Percentiles rank a stretch among this genome's conserved stretches.
Conservation (phyloP, 2,329 filamentous ascomycete species). For the Fusarium sp. region DNA sequence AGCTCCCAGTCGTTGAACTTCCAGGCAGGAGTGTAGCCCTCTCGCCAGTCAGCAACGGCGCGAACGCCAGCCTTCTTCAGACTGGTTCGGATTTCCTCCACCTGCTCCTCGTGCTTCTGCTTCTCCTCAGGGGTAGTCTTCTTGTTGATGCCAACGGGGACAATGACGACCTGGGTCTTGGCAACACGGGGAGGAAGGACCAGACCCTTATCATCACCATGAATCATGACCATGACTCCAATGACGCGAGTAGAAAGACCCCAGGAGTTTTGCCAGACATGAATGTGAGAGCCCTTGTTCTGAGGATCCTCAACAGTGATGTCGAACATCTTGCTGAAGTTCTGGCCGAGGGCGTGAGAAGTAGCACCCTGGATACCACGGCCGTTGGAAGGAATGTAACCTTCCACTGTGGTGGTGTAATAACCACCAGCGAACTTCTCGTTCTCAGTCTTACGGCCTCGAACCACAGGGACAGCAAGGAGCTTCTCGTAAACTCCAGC, state of each 20-base stretch:
- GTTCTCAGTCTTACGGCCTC: constrained; percentile 94
- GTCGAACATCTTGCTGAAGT: constrained; percentile 99
- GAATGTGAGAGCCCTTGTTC: constrained; percentile 81
- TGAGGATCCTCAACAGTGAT: constrained; percentile 95
- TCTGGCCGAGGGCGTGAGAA: constrained; percentile 94
- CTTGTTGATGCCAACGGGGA: constrained; percentile 93
- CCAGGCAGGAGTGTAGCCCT: constrained; percentile 93
- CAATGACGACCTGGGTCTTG: constrained; percentile 85
- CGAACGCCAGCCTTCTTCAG: constrained; percentile 82
- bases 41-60: constrained; percentile 83
- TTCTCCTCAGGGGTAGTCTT: constrained; percentile 86
- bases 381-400: constrained; percentile 94
- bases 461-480: constrained; percentile 93
- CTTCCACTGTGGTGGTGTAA: constrained; percentile 97
- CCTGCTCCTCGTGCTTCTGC: constrained; percentile 79
- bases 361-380: constrained; percentile 97
- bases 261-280: constrained; percentile 99
- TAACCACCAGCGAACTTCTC: constrained; percentile 98
- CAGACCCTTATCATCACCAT: constrained; percentile 94
- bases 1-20: constrained; percentile 99
- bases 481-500: constrained; percentile 93
- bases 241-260: constrained; percentile 97
- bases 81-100: constrained; percentile 76
- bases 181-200: constrained; percentile 92
- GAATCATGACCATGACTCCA: constrained; percentile 98